These are phyloP conservation scores for Ochetophila trinervis DNA, from an alignment of 306 rosid genomes.

Conservation along the genomic window DNA sequence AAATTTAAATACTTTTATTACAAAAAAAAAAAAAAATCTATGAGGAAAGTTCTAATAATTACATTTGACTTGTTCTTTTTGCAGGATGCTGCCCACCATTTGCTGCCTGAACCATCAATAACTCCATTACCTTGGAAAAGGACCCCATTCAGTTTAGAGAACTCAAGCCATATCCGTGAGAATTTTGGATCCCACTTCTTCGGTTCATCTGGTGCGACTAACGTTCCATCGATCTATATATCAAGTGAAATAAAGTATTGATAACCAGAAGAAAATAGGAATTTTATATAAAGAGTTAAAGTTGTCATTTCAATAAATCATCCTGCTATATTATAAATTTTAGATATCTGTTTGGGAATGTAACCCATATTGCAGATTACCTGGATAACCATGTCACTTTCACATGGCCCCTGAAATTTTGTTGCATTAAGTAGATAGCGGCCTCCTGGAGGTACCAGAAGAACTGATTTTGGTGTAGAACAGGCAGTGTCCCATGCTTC, in stretches of 20 bases:
- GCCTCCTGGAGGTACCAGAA: conserved; percentile 72
- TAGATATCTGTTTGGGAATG: neutral
- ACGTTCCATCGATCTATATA: conserved; percentile 79
- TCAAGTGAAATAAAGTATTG: neutral
- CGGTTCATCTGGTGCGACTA: conserved; percentile 91
- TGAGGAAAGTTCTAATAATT: conserved; percentile 20
- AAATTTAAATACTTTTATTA: conserved; percentile 9
- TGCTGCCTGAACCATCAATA: conserved; percentile 93
- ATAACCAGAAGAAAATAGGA: neutral
- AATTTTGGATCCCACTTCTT: conserved; percentile 71
- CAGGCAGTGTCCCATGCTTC: conserved; percentile 89
- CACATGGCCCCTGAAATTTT: conserved; percentile 78
- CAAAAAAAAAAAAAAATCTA: conserved; percentile 4
- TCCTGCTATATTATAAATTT: neutral
- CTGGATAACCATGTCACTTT: conserved; percentile 62
- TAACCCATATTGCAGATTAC: conserved; percentile 28
- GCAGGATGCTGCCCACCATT: conserved; percentile 99
- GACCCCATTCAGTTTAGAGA: conserved; percentile 53
- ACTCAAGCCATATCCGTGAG: conserved; percentile 68
- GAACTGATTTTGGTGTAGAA: conserved; percentile 63
- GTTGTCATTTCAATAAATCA: conserved; percentile 1
- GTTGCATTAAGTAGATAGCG: conserved; percentile 83
- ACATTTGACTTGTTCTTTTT: conserved; percentile 89
- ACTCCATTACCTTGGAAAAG: conserved; percentile 81
- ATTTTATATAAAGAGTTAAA: neutral